Evolutionary conservation across 176 grass and related monocot genomes (phyloP), one percentile per base, ranked within the genome.

Genomic region (Musa acuminata): DNA sequence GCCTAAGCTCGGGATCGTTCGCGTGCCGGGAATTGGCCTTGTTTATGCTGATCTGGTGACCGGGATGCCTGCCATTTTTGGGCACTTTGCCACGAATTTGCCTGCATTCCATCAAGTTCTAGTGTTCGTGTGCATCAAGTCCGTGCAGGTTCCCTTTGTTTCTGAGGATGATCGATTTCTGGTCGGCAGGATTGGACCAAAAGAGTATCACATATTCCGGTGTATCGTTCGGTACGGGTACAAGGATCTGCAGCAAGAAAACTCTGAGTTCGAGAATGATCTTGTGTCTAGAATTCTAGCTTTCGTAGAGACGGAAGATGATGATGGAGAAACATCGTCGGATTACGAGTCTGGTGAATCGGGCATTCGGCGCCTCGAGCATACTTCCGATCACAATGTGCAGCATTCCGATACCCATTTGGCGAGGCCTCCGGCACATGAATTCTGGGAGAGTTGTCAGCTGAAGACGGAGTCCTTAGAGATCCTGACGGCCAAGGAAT

Each of bases 51-150:
- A 77, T 21, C 49, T 77, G 17, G 75, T 51, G 52, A 64, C 75
- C 14, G 75, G 48, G 51, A 24, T 77, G 27, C 75, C 75, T 3
- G 75, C 75, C 8, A 64, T 77, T 51, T 77, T 77, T 17, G 29
- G 55, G 16, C 75, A 77, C 48, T 64, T 77, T 50, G 74, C 57
- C 12, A 26, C 57, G 8, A 77, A 77, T 20, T 77, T 77, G 19
- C 74, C 74, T 0, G 74, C 57, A 77, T 77, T 77, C 24, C 74
- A 77, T 43, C 74, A 77, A 59, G 59, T 77, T 24, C 55, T 77
- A 0, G 74, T 77, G n/a, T 77, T 77, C 27, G 54, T 77, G 8
- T 77, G 74, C 48, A 77, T 77, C 59, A 77, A 64, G 59, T 77
- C 59, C 8, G 60, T 77, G 9, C 74, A 60, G 9, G 60, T 77